Base-by-base conservation (phyloP, 495 filamentous ascomycete genomes). In the Ascobolus immersus region DNA sequence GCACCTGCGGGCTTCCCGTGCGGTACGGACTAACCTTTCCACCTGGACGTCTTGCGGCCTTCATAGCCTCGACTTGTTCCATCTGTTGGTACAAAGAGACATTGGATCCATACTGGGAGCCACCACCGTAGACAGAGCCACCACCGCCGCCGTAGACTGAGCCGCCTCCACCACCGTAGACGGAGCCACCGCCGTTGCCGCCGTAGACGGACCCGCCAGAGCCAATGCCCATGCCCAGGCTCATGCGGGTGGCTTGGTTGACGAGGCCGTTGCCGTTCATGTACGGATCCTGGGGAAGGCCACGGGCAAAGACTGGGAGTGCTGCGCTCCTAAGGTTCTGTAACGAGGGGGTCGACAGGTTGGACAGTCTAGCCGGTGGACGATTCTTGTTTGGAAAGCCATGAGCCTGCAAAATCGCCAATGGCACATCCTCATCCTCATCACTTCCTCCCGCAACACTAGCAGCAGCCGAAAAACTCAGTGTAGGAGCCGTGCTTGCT, bases 81-180 rank as follows among this genome's bases (percentile, higher is more conserved):
- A 94, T 94, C 19, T 93, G 77, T 93, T 69, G 18, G 92, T 59
- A 14, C 84, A 81, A 21, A 76, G 78, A 12, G 65, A 61, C n/a
- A 40, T 48, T 26, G 49, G 37, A 24, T 42, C 44, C 33, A 58
- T 31, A n/a, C 15, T 31, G 12, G 2, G 28, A 31, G 9, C 28
- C 28, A 13, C 28, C 28, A 31, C 28, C 28, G 2, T 30, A 30
- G 9, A 15, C 28, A 10, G 28, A 30, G n/a, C 28, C 28, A 30
- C 28, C 40, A 28, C 4, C 60, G 55, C n/a, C 28, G 22, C 22
- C 22, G 18, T 31, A 31, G n/a, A 17, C 28, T 14, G 28, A 31
- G 14, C 28, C 28, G n/a, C 22, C 7, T n/a, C n/a, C n/a, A 58
- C 60, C 28, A 62, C 43, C 32, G 42, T 53, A n/a, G 51, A 39